Evolutionary conservation across 2,329 filamentous ascomycete genomes (phyloP), one percentile per base, ranked within the genome.

Genomic region (Exophiala alcalophila): DNA sequence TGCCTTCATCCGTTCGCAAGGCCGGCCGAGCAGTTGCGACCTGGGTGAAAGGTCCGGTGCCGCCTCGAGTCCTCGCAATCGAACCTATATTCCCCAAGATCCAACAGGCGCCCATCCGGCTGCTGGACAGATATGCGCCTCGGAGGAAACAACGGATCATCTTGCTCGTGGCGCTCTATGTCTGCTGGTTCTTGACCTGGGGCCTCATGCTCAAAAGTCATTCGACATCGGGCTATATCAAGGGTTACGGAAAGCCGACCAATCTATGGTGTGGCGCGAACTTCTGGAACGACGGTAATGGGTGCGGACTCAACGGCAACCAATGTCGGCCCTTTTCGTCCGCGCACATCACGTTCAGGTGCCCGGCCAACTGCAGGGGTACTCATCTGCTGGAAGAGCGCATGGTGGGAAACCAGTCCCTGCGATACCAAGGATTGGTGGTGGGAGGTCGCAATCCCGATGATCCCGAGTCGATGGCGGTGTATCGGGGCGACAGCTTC

Each of bases 401-500:
- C 47, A 63, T 68, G 9, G 71, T 79, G 31, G 76, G 76, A 10
- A 70, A 72, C 34, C 57, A 70, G 38, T 68, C 70, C 1, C 64
- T 75, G 53, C 70, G 72, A 45, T 78, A 78, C 52, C 65, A 67
- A 44, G 59, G 67, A 2, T 61, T 77, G 12, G 70, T 79, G 1
- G 64, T 79, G 18, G 76, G 76, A 23, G 75, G 75, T 2, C 64
- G 69, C 2, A 53, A 61, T 12, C 57, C 60, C 0, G 59, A 59
- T 10, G 62, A 63, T 4, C 58, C 64, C 2, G 61, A 65, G 4
- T 55, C 55, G 1, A 66, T 69, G 37, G 75, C 83, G 0, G 71
- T 85, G 15, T 97, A 97, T 62, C 84, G 92, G 12, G 88, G 85
- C 7, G 89, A 95, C 64, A 94, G 87, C 10, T 94, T 86, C 65